These are phyloP conservation scores for Hirsutella minnesotensis DNA, from an alignment of 2,329 filamentous ascomycete genomes.

Conservation along the genomic window DNA sequence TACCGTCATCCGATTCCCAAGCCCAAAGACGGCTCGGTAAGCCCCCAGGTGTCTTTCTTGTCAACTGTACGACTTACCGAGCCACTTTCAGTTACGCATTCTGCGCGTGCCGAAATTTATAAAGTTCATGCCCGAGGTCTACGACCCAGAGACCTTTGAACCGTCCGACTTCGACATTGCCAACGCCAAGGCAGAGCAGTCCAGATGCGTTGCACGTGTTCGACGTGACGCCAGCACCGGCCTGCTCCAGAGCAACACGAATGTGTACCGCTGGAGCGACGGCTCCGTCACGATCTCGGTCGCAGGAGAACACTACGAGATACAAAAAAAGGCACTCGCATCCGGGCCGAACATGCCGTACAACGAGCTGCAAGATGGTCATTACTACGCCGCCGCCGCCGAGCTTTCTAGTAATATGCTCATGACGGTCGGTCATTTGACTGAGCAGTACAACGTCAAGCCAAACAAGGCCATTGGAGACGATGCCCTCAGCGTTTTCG, in stretches of 20 bases:
- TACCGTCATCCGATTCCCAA: conserved; percentile 61
- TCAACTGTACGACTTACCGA: not conserved
- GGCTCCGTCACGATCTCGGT: conserved; percentile 66
- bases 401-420: conserved; percentile 56
- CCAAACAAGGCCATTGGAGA: conserved; percentile 58
- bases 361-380: conserved; percentile 56
- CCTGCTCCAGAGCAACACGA: conserved; percentile 61
- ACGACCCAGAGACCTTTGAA: conserved; percentile 53
- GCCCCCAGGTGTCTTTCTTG: conserved; percentile 9
- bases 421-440: conserved; percentile 64
- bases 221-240: conserved; percentile 54
- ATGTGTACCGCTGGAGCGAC: conserved; percentile 67
- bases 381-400: conserved; percentile 65
- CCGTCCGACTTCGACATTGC: conserved; percentile 42
- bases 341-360: conserved; percentile 49
- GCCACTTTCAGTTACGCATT: conserved; percentile 44
- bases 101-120: conserved; percentile 64
- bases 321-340: conserved; percentile 58
- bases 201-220: conserved; percentile 58
- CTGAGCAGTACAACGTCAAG: conserved; percentile 57
- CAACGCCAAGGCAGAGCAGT: conserved; percentile 40
- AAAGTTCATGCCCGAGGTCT: conserved; percentile 55
- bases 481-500: conserved; percentile 57
- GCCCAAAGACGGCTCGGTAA: conserved; percentile 57
- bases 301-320: conserved; percentile 64